These are phyloP conservation scores for Hanseniaspora uvarum DNA, from an alignment of 1,139 yeast genomes.

Conservation along the genomic window DNA sequence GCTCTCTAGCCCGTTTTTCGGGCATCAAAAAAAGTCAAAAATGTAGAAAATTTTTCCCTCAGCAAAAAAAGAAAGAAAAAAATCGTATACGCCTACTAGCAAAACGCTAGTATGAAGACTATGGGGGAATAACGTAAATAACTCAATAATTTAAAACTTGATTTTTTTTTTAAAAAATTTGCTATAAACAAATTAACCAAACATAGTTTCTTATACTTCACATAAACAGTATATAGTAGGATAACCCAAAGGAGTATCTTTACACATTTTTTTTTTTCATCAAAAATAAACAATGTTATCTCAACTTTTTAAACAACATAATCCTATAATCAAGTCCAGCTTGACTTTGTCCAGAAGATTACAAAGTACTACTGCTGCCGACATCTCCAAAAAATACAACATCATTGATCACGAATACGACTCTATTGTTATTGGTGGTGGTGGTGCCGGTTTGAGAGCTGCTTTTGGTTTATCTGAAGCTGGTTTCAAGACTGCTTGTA, in stretches of 20 bases:
- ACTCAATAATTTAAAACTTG: too few relatives aligned
- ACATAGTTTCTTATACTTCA: not conserved
- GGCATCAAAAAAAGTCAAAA: not conserved
- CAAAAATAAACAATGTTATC: conserved; percentile 6
- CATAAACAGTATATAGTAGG: not conserved
- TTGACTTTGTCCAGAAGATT: conserved; percentile 26
- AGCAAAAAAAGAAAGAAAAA: not conserved
- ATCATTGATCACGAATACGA: conserved; percentile 95
- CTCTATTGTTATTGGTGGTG: conserved; percentile 96
- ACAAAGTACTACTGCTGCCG: conserved; percentile 38
- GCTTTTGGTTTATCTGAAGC: conserved; percentile 96
- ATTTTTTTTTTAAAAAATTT: too few relatives aligned
- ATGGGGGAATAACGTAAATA: too few relatives aligned
- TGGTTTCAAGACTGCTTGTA: conserved; percentile 95
- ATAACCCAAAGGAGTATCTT: not conserved
- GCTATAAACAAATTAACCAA: not conserved
- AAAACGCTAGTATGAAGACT: too few relatives aligned
- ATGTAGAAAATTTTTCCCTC: not conserved
- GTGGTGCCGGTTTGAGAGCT: conserved; percentile 98
- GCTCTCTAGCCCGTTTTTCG: not conserved
- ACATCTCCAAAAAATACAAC: conserved; percentile 64
- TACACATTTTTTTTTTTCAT: not conserved
- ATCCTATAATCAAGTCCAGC: not conserved
- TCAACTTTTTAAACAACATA: conserved; percentile 8
- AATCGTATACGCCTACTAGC: not conserved